Percentiles rank a stretch among this genome's conserved stretches.
Evolutionary conservation across 108 stramenopile species (phyloP).

Genomic region (Cylindrotheca fusiformis): DNA sequence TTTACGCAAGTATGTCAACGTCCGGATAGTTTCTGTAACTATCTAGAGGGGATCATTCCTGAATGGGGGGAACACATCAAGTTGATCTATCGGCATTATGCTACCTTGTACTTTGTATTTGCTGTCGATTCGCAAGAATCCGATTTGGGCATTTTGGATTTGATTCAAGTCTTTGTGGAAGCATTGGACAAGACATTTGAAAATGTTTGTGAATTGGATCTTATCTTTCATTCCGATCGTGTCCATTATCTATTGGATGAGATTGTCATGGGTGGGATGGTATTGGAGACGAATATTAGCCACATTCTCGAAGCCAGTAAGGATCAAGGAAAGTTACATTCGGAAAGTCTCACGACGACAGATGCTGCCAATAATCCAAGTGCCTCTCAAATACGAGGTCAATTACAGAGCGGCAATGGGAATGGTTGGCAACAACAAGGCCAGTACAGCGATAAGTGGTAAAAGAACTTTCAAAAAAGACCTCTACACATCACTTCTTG

Average conservation of each 20-base stretch:
- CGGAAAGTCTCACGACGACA: slow-evolving; percentile 56
- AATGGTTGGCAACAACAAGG: not conserved
- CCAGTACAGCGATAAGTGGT: not conserved
- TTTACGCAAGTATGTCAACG: slow-evolving; percentile 95
- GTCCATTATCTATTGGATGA: slow-evolving; percentile 92
- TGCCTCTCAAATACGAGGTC: slow-evolving; percentile 40
- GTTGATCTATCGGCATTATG: slow-evolving; percentile 99
- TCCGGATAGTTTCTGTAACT: slow-evolving; percentile 98
- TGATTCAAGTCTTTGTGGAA: slow-evolving; percentile 99
- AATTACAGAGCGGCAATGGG: slow-evolving; percentile 4
- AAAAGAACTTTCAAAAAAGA: too few species aligned
- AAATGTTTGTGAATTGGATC: slow-evolving; percentile 99
- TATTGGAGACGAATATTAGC: slow-evolving; percentile 97
- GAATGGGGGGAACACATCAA: slow-evolving; percentile 98
- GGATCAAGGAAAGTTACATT: slow-evolving; percentile 92
- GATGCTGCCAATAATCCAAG: slow-evolving; percentile 39
- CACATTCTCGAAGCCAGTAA: slow-evolving; percentile 88
- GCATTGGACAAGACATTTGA: slow-evolving; percentile 98
- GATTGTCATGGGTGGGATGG: slow-evolving; percentile 99
- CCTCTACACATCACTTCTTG: too few species aligned
- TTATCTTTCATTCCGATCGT: slow-evolving; percentile 98
- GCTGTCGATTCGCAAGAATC: slow-evolving; percentile 96
- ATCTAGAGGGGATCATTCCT: slow-evolving; percentile 93
- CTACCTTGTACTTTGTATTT: slow-evolving; percentile 99
- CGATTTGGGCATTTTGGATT: slow-evolving; percentile 98